These are phyloP conservation scores for Otatea glauca DNA, from an alignment of 176 grass and related monocot genomes.

Conservation along the genomic window DNA sequence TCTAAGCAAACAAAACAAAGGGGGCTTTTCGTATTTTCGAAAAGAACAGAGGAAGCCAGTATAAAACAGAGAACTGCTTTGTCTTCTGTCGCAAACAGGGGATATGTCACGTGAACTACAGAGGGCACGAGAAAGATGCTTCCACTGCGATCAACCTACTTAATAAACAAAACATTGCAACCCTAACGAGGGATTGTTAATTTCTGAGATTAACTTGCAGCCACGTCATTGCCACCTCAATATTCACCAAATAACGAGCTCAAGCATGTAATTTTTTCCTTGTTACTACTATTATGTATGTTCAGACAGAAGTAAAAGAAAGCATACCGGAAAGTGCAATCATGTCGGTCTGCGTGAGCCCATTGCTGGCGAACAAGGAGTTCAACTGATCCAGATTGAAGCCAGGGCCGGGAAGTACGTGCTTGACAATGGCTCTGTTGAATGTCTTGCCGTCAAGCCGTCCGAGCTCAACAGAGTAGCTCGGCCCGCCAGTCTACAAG, in stretches of 20 bases:
- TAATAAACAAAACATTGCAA: not conserved
- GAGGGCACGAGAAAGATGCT: conserved; percentile 41
- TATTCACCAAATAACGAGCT: not conserved
- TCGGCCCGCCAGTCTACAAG: conserved; percentile 61
- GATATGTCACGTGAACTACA: conserved; percentile 41
- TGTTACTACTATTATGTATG: not conserved
- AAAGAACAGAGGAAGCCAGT: not conserved
- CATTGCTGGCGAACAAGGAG: conserved; percentile 65
- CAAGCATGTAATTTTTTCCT: not conserved
- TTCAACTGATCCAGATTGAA: conserved; percentile 74
- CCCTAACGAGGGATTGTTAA: not conserved
- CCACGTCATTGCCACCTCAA: not conserved
- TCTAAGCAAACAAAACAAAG: not conserved
- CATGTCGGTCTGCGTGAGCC: conserved; percentile 81
- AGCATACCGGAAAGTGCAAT: conserved; percentile 64
- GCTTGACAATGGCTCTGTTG: conserved; percentile 71
- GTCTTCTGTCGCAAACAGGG: conserved; percentile 26
- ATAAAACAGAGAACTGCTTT: conserved; percentile 31
- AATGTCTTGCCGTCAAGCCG: conserved; percentile 68
- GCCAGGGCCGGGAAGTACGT: conserved; percentile 70
- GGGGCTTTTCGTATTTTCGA: not conserved
- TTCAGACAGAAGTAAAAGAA: not conserved
- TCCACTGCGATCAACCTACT: conserved; percentile 34
- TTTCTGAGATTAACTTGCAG: not conserved
- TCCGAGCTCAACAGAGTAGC: conserved; percentile 71